These are phyloP conservation scores for Ophiocytium majus DNA, from an alignment of 352 stramenopile species.

Conservation along the genomic window DNA sequence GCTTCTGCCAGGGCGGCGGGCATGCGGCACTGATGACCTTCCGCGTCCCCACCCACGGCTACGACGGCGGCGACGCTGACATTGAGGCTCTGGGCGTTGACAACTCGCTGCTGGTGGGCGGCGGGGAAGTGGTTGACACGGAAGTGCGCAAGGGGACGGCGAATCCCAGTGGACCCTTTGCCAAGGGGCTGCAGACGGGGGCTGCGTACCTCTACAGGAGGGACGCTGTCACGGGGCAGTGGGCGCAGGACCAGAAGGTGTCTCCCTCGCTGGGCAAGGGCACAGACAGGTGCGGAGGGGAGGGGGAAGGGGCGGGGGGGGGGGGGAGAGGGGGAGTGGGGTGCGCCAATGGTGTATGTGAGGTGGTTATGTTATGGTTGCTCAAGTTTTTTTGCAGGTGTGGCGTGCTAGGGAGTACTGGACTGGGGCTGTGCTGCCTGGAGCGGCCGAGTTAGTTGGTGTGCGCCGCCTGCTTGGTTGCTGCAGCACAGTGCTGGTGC, in stretches of 20 bases:
- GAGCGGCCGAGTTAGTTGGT: too few relatives aligned
- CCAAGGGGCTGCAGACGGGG: constrained; percentile 40
- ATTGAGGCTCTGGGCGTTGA: constrained; percentile 39
- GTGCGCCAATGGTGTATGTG: too few relatives aligned
- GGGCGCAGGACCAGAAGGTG: constrained; percentile 42
- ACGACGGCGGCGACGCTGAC: constrained; percentile 27
- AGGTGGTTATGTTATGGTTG: too few relatives aligned
- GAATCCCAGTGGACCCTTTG: constrained; percentile 39
- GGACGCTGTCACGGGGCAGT: constrained; percentile 13
- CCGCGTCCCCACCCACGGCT: constrained; percentile 33
- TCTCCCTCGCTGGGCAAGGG: constrained; percentile 30
- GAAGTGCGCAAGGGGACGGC: constrained; percentile 44
- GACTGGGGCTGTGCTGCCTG: too few relatives aligned
- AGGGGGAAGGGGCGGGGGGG: too few relatives aligned
- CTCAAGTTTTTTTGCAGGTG: too few relatives aligned
- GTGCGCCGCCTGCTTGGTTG: too few relatives aligned
- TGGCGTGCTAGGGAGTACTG: too few relatives aligned
- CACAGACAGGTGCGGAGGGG: constrained; percentile 50
- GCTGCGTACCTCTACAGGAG: constrained; percentile 42
- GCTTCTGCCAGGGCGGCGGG: constrained; percentile 27
- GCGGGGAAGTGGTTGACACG: constrained; percentile 15
- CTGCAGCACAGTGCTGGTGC: too few relatives aligned
- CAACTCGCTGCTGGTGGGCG: constrained; percentile 21
- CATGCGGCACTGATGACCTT: constrained; percentile 43
- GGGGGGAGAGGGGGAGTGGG: too few relatives aligned